Base-by-base conservation (phyloP, 331 rosid genomes). In the Stylosanthes scabra region DNA sequence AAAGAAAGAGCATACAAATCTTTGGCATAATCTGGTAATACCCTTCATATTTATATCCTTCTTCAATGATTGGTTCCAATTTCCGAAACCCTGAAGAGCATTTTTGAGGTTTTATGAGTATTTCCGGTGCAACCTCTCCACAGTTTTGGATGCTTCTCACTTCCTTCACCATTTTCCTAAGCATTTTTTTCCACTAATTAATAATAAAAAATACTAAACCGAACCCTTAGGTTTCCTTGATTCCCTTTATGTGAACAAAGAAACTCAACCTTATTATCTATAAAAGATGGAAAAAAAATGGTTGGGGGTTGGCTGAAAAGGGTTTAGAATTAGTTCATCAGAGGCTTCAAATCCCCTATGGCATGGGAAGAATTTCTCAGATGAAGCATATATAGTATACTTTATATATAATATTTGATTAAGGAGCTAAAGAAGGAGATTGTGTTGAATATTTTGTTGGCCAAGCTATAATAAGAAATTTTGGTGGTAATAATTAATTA, bases 11-110 rank as follows among this genome's bases (percentile, higher is more conserved):
- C 52, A 73, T 60, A 49, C 85, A 20, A 20, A 20, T 84, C 57
- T 82, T 86, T 1, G 85, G 47, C 51, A 74, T 50, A 47, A 63
- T 16, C 31, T 54, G 74, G 11, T 70, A 34, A 34, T 34, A 28
- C 2, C 41, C 25, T 5, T 72, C 58, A 5, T n/a, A n/a, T 82
- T 3, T 42, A 27, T 69, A 40, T 2, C 74, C 83, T 83, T 88
- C 92, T 71, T 88, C 92, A 14, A 63, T 59, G 77, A 88, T 88
- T 1, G 90, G 80, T 13, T 83, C 92, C 76, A 88, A 76, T 44
- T 59, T 81, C n/a, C 88, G 77, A 14, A 56, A 67, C 13, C 46
- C 29, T 4, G 15, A 37, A 7, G 51, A 81, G 14, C 25, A 45
- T 42, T 37, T 85, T 12, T 69, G 29, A 31, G 50, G 83, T 9